phyloP scores from a whole-genome alignment of 164 flowering plant species.

The Magnolia kwangsiensis region DNA sequence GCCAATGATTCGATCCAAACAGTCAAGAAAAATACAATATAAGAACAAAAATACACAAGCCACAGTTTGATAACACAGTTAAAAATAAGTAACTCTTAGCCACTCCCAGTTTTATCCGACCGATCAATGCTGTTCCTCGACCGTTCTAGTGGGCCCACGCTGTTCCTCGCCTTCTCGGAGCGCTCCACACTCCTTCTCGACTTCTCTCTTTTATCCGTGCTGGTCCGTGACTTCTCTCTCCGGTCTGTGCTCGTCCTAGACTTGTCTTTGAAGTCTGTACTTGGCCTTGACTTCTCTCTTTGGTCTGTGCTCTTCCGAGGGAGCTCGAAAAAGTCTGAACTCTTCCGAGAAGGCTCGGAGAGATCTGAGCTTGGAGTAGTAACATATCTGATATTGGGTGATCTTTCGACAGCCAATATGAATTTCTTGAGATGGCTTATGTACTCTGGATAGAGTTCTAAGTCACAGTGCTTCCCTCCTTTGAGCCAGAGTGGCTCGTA shows the following conservation, averaged over 20 bases:
- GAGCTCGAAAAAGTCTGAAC: slow-evolving; percentile 51
- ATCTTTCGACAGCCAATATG: slow-evolving; percentile 52
- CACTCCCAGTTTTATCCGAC: slow-evolving; percentile 31
- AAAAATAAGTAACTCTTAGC: slow-evolving; percentile 7
- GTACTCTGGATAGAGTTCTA: slow-evolving; percentile 62
- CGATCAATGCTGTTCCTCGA: slow-evolving; percentile 83
- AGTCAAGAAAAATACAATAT: slow-evolving; percentile 22
- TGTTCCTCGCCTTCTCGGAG: slow-evolving; percentile 64
- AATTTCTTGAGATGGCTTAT: slow-evolving; percentile 59
- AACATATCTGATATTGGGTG: slow-evolving; percentile 20
- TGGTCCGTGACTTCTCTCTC: slow-evolving; percentile 48
- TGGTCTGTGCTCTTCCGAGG: slow-evolving; percentile 43
- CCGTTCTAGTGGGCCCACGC: slow-evolving; percentile 54
- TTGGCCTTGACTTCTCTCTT: slow-evolving; percentile 48
- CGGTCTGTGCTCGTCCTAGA: slow-evolving; percentile 45
- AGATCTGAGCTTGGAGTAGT: slow-evolving; percentile 6
- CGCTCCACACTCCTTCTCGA: slow-evolving; percentile 50
- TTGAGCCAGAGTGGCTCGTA: slow-evolving; percentile 71
- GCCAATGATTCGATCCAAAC: slow-evolving; percentile 35
- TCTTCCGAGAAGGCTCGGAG: slow-evolving; percentile 17
- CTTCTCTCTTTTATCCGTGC: slow-evolving; percentile 43
- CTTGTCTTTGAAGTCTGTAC: slow-evolving; percentile 53
- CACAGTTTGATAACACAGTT: not conserved
- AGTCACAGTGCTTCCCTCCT: slow-evolving; percentile 63
- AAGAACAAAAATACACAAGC: slow-evolving; percentile 29